Conservation (phyloP, 2,329 filamentous ascomycete genomes). For the Sporothrix dimorphospora region DNA sequence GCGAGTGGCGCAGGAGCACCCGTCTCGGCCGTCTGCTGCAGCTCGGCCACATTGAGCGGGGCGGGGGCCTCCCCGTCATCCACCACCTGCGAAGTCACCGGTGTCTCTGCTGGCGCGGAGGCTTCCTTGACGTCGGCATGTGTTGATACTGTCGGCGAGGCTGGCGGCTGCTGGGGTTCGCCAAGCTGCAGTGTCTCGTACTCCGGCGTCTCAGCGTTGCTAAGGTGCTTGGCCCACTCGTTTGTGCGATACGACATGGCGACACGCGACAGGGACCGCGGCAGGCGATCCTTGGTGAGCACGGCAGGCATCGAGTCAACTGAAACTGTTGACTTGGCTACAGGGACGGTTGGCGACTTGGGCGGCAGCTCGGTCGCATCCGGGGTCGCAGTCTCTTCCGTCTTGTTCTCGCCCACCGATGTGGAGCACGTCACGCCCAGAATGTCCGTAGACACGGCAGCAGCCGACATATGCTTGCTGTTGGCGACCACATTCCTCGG, state of each 20-base stretch:
- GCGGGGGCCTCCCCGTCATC: conserved; percentile 54
- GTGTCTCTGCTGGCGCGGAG: background rate
- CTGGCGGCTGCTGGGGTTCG: conserved; percentile 37
- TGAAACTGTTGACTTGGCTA: conserved; percentile 43
- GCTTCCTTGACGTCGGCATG: background rate
- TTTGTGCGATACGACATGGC: conserved; percentile 86
- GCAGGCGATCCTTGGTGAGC: conserved; percentile 65
- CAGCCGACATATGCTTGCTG: conserved; percentile 16
- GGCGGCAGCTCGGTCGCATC: background rate
- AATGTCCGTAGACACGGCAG: conserved; percentile 12
- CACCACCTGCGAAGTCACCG: conserved; percentile 25
- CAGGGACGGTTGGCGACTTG: conserved; percentile 31
- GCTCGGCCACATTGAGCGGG: conserved; percentile 65
- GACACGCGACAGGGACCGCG: conserved; percentile 72
- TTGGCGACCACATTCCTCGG: background rate
- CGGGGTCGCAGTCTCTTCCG: background rate
- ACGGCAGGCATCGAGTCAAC: conserved; percentile 49
- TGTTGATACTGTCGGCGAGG: conserved; percentile 5
- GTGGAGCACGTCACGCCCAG: background rate
- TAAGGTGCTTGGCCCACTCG: conserved; percentile 93
- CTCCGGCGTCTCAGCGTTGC: conserved; percentile 72
- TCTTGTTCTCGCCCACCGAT: background rate
- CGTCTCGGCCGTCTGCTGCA: conserved; percentile 65
- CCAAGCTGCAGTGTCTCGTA: conserved; percentile 61
- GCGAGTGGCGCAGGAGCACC: conserved; percentile 49